Evolutionary conservation across 139 green algal genomes (phyloP), one percentile per base, ranked within the genome.

Genomic region (Coccomyxa sp.): DNA sequence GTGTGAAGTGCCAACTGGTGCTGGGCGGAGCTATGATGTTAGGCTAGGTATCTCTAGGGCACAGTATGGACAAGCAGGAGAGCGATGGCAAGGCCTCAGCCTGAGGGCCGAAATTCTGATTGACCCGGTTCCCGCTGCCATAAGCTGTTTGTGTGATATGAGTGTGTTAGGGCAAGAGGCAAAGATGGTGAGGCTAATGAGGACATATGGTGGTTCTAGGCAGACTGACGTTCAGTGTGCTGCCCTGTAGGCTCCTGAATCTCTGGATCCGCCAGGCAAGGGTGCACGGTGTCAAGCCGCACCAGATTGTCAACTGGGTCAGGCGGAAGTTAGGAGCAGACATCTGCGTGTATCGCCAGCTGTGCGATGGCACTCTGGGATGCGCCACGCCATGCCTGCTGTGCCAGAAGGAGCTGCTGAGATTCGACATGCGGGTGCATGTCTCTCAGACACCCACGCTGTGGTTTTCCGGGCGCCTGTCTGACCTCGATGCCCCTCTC

Each of bases 291-390:
- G 77, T 91, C 31, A 83, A 78, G 0, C 55, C 77, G 0, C 84
- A 90, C 55, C 81, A 86, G 55, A 37, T 91, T 22, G 79, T 84
- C 2, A 44, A 75, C 41, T 94, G 90, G 90, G 85, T 94, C 9
- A 83, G 90, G 71, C 87, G 90, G 73, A 94, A 94, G 84, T 78
- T 86, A 31, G 90, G 90, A 37, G 35, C 74, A 0, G 39, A 86
- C 35, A 70, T 94, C 0, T 78, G 76, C 16, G 82, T 94, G 39
- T 86, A 88, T 78, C 86, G 90, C n/a, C 79, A 79, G 12, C 83
- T 84, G 4, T 33, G 55, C 27, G 90, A 94, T 78, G 90, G 90
- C 40, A 85, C 68, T 6, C 82, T 93, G 24, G 90, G 87, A 69
- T 88, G 82, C 75, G 82, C 83, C 39, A 78, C 88, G 34, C 90